Evolutionary conservation across 106 monocot species (phyloP).

Genomic region (Xerophyta viscosa): DNA sequence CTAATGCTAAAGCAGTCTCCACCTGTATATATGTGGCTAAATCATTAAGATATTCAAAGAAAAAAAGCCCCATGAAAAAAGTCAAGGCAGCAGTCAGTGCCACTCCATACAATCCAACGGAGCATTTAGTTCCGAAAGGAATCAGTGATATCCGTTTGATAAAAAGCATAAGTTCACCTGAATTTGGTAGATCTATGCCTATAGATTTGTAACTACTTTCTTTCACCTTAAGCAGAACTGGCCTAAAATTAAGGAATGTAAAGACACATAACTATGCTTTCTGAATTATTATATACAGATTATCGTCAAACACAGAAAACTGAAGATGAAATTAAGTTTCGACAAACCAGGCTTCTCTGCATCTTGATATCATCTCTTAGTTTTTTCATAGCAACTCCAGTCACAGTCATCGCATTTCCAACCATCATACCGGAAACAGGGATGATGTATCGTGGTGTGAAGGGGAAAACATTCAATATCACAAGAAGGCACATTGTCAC

Average conservation of each 20-base stretch:
- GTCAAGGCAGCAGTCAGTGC: neutral
- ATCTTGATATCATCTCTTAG: conserved; percentile 82
- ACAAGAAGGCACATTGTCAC: conserved; percentile 79
- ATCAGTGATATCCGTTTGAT: too few relatives aligned
- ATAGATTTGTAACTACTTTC: too few relatives aligned
- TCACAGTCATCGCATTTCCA: conserved; percentile 90
- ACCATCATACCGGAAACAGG: conserved; percentile 97
- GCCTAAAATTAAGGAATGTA: too few relatives aligned
- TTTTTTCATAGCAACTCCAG: conserved; percentile 93
- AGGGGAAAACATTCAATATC: conserved; percentile 75
- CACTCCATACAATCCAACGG: too few relatives aligned
- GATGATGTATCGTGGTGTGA: conserved; percentile 86
- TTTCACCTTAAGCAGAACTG: too few relatives aligned
- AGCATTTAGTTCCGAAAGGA: too few relatives aligned
- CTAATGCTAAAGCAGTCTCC: conserved; percentile 80
- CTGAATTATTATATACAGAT: neutral
- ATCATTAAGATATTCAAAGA: neutral
- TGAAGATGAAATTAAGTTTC: neutral
- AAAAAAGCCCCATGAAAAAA: neutral
- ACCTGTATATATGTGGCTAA: conserved; percentile 27
- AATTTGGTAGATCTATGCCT: too few relatives aligned
- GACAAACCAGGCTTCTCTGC: conserved; percentile 59
- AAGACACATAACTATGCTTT: neutral
- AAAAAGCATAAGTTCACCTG: too few relatives aligned
- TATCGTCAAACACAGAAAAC: neutral